These are phyloP conservation scores for Aspergillus hancockii DNA, from an alignment of 495 filamentous ascomycete genomes.

Conservation along the genomic window DNA sequence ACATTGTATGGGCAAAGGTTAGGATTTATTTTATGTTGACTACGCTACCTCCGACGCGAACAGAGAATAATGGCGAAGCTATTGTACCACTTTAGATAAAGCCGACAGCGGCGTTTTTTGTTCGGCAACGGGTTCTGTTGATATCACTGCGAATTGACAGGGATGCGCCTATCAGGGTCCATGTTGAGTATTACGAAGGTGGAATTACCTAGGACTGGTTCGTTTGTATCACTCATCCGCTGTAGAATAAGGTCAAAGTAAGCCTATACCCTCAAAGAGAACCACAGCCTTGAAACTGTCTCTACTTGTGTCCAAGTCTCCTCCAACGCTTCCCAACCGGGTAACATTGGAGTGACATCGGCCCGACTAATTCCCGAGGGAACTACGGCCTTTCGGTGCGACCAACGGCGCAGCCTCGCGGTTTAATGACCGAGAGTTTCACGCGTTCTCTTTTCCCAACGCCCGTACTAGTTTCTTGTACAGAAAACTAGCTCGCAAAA, in stretches of 20 bases:
- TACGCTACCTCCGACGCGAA: neutral
- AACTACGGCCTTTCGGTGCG: constrained; percentile 11
- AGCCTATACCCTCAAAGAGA: neutral
- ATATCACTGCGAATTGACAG: neutral
- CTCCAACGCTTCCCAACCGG: constrained; percentile 12
- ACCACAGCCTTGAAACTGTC: neutral
- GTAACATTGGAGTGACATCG: constrained; percentile 21
- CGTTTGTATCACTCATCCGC: neutral
- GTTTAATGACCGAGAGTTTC: constrained; percentile 9
- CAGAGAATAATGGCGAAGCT: too few relatives aligned
- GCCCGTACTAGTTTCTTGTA: neutral
- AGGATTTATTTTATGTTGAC: neutral
- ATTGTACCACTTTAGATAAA: neutral
- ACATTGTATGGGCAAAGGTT: neutral
- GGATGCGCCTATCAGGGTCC: neutral
- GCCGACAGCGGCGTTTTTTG: neutral
- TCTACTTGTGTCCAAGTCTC: neutral
- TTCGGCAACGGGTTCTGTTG: neutral
- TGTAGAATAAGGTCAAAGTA: too few relatives aligned
- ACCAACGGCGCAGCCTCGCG: constrained; percentile 18
- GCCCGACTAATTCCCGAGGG: constrained; percentile 15
- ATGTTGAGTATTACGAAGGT: too few relatives aligned
- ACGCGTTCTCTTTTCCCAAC: constrained; percentile 9
- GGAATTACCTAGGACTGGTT: neutral
- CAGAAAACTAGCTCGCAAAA: constrained; percentile 13